Evolutionary conservation across 2,329 filamentous ascomycete species (phyloP), one percentile per base, ranked within the genome.

Genomic region (Paramyrothecium sp.): DNA sequence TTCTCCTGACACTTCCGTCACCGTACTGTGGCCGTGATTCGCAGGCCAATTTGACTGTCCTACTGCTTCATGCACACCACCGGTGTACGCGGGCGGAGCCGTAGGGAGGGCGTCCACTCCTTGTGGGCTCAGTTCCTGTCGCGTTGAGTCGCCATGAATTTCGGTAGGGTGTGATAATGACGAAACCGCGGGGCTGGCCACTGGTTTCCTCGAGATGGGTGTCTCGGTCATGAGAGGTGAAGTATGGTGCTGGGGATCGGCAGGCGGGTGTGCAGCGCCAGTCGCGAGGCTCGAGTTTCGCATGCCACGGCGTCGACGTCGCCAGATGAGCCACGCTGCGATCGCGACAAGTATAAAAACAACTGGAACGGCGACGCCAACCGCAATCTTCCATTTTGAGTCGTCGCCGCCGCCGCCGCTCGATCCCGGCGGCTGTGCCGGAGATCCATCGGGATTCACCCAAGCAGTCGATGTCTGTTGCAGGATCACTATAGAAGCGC

Each of bases 381-480:
- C 38, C 5, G 38, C 38, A 44, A 44, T 44, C 38, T 44, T 44
- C 38, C 38, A 44, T 19, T 44, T 44, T 12, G 38, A 44, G n/a
- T 44, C 47, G 53, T 53, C 59, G 60, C 50, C 54, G 61, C 58
- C 53, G 61, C n/a, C 56, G 58, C 34, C 57, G 58, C 19, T 55
- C 22, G 26, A 58, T 62, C 55, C 57, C 64, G 54, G 22, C 33
- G 54, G 23, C 34, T 49, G 54, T 23, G 55, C 57, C 20, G 58
- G 58, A 2, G 61, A 66, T 30, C 65, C 65, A 30, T 66, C 61
- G 30, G 61, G 38, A 51, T 66, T 59, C 4, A 67, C 62, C 46
- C 53, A 58, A 30, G 66, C 54, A 41, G 62, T 67, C 16, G 65
- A 65, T 4, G 65, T 67, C 13, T 59, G 62, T 22, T 67, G 56